These are phyloP conservation scores for Xerocomus amazonicus DNA, from an alignment of 1,284 basidiomycete genomes.

Conservation along the genomic window DNA sequence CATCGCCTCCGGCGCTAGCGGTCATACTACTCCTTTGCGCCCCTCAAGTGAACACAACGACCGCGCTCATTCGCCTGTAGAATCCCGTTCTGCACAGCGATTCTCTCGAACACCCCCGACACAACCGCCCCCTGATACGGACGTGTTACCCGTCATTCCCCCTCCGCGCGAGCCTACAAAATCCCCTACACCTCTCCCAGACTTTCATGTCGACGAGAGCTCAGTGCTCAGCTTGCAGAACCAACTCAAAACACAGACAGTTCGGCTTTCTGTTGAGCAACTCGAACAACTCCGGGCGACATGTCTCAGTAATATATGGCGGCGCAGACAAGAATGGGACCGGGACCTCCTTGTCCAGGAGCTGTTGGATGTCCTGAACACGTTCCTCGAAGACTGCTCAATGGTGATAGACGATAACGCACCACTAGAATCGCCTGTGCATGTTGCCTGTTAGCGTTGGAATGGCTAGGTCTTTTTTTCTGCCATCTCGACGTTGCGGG, in stretches of 20 bases:
- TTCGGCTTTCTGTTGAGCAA: constrained; percentile 74
- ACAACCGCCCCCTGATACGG: constrained; percentile 11
- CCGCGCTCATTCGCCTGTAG: constrained; percentile 15
- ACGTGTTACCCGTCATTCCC: constrained; percentile 21
- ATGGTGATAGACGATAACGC: not conserved
- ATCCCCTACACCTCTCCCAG: constrained; percentile 60
- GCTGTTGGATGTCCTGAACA: constrained; percentile 50
- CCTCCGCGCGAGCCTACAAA: constrained; percentile 45
- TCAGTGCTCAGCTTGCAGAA: constrained; percentile 45
- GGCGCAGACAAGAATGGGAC: constrained; percentile 80
- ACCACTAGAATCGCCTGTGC: constrained; percentile 4
- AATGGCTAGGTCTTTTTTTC: not conserved
- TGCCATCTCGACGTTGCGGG: no score
- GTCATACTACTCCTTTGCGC: not conserved
- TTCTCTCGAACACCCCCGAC: constrained; percentile 7
- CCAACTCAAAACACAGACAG: constrained; percentile 52
- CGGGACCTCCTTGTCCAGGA: constrained; percentile 62
- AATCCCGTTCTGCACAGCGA: not conserved
- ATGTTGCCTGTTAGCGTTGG: constrained; percentile 2
- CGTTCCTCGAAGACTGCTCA: constrained; percentile 59
- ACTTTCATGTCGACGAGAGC: constrained; percentile 57
- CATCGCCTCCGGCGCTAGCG: constrained; percentile 2
- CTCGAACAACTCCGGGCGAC: constrained; percentile 90
- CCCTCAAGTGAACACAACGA: constrained; percentile 13
- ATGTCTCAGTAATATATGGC: constrained; percentile 80